Percentiles rank a stretch among this genome's conserved stretches.
phyloP scores from a whole-genome alignment of 805 yeast genomes.

The Yarrowia osloensis region DNA sequence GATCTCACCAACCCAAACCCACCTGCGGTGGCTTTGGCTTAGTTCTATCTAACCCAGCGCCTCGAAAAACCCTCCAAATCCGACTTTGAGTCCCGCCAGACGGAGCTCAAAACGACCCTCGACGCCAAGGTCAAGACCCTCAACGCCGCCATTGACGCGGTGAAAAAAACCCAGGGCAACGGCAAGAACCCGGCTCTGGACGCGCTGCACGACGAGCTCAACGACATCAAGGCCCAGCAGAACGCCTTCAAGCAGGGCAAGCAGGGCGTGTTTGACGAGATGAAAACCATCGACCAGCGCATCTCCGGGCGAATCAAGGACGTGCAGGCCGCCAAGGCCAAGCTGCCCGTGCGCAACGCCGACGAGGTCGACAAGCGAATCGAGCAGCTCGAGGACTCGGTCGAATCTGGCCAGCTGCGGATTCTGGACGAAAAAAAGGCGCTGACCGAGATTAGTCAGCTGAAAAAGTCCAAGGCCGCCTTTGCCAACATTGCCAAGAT shows the following conservation, averaged over 20 bases:
- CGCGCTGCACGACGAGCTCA: constrained; percentile 53
- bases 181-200: constrained; percentile 44
- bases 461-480: constrained; percentile 80
- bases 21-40: neutral
- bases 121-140: constrained; percentile 34
- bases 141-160: constrained; percentile 35
- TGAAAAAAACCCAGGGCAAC: constrained; percentile 32
- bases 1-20: no score
- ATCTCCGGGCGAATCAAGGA: constrained; percentile 76
- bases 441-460: constrained; percentile 79
- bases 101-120: constrained; percentile 36
- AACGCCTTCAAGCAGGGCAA: constrained; percentile 52
- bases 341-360: constrained; percentile 56
- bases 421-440: constrained; percentile 87
- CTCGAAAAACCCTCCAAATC: constrained; percentile 37
- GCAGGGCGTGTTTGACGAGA: constrained; percentile 56
- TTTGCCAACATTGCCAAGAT: constrained; percentile 70
- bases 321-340: constrained; percentile 69
- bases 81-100: constrained; percentile 37
- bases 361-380: constrained; percentile 45
- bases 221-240: constrained; percentile 48
- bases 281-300: constrained; percentile 66
- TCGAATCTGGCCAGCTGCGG: constrained; percentile 76
- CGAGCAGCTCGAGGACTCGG: constrained; percentile 60
- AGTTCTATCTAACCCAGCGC: constrained; percentile 4